Evolutionary conservation across 2,329 filamentous ascomycete genomes (phyloP), one percentile per base, ranked within the genome.

Genomic region (Alternaria ethzedia): DNA sequence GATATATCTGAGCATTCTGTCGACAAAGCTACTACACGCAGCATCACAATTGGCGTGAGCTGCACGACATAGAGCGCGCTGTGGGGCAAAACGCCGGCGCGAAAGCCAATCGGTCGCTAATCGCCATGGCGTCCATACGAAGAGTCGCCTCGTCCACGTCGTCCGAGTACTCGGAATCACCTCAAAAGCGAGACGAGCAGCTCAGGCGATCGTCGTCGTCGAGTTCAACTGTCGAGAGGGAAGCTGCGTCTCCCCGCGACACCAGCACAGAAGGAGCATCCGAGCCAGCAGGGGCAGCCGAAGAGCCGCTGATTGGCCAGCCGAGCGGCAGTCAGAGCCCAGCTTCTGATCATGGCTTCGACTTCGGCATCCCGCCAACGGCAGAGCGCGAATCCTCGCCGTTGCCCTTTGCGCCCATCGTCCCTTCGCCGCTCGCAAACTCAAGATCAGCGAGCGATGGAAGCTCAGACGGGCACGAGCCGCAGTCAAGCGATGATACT

Each of bases 51-150:
- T 26, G n/a, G 36, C 54, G 54, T 36, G 36, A 44, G 28, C 32
- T 54, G 54, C 46, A 61, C 54, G 20, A 49, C 47, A 32, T 59
- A 57, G 55, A 41, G 41, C 54, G 28, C 49, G n/a, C 20, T 54
- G 59, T 54, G 49, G 30, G 49, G 55, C 26, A 52, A 36, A 43
- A 23, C 43, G 56, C 26, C 21, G 60, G 46, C 50, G 57, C 44
- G 11, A 47, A 57, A 58, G 55, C 55, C 46, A 43, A 45, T 28
- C 15, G 30, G n/a, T 59, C 54, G 45, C 54, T 50, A 59, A 57
- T 46, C 30, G 36, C 15, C 26, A 79, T 79, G 75, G 69, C 59
- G 44, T 69, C 57, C 46, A 59, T 65, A 57, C 65, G 66, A 52
- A 73, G 70, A 59, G 59, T 64, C 45, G 65, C 66, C 32, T 72